phyloP scores from a whole-genome alignment of 495 filamentous ascomycete species.

The Penicillium pancosmium region DNA sequence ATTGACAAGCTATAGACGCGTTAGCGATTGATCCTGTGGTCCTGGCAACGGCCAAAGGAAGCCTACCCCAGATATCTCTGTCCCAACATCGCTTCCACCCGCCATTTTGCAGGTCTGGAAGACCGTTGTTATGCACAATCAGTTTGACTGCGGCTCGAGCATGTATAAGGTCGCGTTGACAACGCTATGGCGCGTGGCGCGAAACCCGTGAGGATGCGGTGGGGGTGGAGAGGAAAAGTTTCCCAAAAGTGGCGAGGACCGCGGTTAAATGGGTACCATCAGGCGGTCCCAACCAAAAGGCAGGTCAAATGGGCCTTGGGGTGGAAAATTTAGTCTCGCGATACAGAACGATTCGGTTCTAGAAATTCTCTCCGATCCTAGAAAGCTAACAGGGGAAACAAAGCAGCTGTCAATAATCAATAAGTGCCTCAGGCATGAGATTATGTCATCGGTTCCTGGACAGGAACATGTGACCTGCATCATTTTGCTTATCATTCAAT shows the following conservation, averaged over 20 bases:
- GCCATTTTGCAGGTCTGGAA: slow-evolving; percentile 19
- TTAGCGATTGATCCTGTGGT: slow-evolving; percentile 12
- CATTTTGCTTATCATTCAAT: neutral
- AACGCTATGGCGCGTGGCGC: slow-evolving; percentile 20
- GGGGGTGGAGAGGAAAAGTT: slow-evolving; percentile 26
- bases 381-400: neutral
- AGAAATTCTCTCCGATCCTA: neutral
- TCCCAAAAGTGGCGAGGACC: slow-evolving; percentile 12
- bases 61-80: slow-evolving; percentile 41
- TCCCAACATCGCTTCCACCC: slow-evolving; percentile 13
- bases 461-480: slow-evolving; percentile 2
- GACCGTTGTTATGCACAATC: neutral
- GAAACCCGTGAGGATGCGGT: slow-evolving; percentile 21
- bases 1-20: slow-evolving; percentile 40
- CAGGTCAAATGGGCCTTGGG: neutral
- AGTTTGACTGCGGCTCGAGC: slow-evolving; percentile 2
- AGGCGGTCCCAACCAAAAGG: neutral
- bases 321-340: neutral
- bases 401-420: neutral
- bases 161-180: slow-evolving; percentile 16
- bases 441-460: slow-evolving; percentile 20
- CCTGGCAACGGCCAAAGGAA: neutral
- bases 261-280: neutral
- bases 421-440: slow-evolving; percentile 17
- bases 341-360: neutral